These are phyloP conservation scores for Aegilops speltoides DNA, from an alignment of 176 grass and related monocot genomes.

Conservation along the genomic window DNA sequence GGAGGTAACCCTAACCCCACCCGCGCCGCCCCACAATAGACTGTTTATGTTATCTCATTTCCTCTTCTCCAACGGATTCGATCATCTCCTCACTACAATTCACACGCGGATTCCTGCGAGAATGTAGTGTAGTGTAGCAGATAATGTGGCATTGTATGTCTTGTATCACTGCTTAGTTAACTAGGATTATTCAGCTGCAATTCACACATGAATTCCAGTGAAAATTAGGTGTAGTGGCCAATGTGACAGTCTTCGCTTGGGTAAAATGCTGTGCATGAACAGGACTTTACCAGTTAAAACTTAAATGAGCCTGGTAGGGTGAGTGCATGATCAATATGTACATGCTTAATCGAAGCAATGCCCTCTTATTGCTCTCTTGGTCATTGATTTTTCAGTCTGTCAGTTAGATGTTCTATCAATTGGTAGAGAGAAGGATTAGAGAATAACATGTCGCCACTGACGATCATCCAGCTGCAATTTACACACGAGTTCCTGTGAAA, in stretches of 20 bases:
- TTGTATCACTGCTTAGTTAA: background rate
- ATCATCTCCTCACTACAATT: background rate
- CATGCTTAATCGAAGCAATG: background rate
- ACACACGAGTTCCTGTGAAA: background rate
- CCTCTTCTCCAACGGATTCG: background rate
- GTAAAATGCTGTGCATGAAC: background rate
- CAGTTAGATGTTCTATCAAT: background rate
- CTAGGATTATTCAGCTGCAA: background rate
- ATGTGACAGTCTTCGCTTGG: background rate
- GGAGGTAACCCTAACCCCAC: constrained; percentile 49
- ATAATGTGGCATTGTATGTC: background rate
- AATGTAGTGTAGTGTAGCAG: background rate
- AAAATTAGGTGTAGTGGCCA: background rate
- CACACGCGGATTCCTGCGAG: background rate
- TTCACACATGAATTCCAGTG: background rate
- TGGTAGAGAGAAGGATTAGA: background rate
- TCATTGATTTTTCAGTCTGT: background rate
- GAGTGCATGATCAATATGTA: too few species aligned
- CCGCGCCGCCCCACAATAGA: too few species aligned
- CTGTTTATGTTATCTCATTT: too few species aligned
- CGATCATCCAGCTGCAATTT: too few species aligned
- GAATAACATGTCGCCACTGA: background rate
- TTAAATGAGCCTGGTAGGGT: too few species aligned
- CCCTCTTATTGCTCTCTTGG: background rate
- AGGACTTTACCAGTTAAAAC: background rate